Evolutionary conservation across 2,329 filamentous ascomycete genomes (phyloP).

Genomic region (Podosphaera xanthii): DNA sequence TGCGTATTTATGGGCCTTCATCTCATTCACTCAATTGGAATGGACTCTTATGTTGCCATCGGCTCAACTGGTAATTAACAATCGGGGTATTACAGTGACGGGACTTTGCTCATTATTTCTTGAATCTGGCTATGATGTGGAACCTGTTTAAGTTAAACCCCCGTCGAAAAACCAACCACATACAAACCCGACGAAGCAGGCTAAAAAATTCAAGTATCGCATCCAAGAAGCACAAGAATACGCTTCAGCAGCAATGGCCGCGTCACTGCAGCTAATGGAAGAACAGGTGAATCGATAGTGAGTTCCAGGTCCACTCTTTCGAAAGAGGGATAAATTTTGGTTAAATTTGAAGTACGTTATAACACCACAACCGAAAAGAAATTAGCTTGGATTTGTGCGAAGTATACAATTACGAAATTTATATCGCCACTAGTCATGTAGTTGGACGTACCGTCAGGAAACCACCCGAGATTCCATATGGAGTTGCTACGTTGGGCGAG

Average conservation of each 20-base stretch:
- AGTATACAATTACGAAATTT: not conserved
- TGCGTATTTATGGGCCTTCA: not conserved
- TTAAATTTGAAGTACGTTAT: not conserved
- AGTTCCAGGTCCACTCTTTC: not conserved
- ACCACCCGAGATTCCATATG: not conserved
- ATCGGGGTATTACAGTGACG: not conserved
- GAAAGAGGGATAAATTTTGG: not conserved
- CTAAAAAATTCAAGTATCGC: not conserved
- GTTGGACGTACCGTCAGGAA: not conserved
- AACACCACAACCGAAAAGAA: not conserved
- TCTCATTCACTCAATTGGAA: not conserved
- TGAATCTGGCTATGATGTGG: not conserved
- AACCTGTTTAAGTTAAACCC: not conserved
- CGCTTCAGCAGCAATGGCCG: not conserved
- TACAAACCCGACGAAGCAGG: not conserved
- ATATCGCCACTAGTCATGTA: not conserved
- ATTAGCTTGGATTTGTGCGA: not conserved
- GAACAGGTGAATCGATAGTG: not conserved
- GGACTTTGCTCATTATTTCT: not conserved
- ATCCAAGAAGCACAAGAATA: not conserved
- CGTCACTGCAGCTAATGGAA: too few relatives aligned
- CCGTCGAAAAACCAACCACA: not conserved
- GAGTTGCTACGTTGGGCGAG: not conserved
- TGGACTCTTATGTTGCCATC: not conserved
- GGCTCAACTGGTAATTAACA: not conserved